Percentiles rank a stretch among this genome's conserved stretches.
phyloP scores from a whole-genome alignment of 768 basidiomycete species.

The Sporobolomyces roseus region DNA sequence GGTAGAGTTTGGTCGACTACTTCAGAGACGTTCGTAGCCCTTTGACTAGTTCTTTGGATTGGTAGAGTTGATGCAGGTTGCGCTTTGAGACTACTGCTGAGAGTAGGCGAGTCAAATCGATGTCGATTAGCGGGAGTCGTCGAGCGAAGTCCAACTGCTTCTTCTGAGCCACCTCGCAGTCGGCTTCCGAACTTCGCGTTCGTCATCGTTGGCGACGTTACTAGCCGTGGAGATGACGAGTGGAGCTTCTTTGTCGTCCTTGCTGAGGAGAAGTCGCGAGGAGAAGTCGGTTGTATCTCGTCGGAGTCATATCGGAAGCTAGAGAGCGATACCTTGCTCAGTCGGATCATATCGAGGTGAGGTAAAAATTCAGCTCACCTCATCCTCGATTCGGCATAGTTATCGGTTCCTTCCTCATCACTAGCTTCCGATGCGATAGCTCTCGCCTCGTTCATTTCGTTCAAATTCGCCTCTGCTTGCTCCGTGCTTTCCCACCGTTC shows the following conservation, averaged over 20 bases:
- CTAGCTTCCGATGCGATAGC: background rate
- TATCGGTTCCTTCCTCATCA: background rate
- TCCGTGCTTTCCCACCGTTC: conserved; percentile 42
- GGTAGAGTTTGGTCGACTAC: background rate
- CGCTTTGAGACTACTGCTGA: conserved; percentile 12
- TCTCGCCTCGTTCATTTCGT: conserved; percentile 16
- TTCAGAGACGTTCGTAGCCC: background rate
- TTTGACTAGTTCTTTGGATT: background rate
- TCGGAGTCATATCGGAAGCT: conserved; percentile 42
- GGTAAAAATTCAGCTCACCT: conserved; percentile 6
- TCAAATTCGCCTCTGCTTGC: background rate
- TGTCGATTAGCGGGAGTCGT: background rate
- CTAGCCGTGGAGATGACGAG: conserved; percentile 8
- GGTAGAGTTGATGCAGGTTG: background rate
- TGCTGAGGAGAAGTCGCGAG: background rate
- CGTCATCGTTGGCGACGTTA: conserved; percentile 9
- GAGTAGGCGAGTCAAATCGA: conserved; percentile 20
- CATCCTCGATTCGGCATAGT: conserved; percentile 38
- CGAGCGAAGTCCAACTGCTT: background rate
- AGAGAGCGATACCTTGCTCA: background rate
- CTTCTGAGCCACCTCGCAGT: conserved; percentile 20
- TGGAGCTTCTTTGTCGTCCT: background rate
- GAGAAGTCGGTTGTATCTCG: conserved; percentile 27
- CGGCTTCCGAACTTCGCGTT: conserved; percentile 39
- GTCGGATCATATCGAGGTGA: background rate